These are phyloP conservation scores for Ophiostoma fasciatum DNA, from an alignment of 2,329 filamentous ascomycete genomes.

Conservation along the genomic window DNA sequence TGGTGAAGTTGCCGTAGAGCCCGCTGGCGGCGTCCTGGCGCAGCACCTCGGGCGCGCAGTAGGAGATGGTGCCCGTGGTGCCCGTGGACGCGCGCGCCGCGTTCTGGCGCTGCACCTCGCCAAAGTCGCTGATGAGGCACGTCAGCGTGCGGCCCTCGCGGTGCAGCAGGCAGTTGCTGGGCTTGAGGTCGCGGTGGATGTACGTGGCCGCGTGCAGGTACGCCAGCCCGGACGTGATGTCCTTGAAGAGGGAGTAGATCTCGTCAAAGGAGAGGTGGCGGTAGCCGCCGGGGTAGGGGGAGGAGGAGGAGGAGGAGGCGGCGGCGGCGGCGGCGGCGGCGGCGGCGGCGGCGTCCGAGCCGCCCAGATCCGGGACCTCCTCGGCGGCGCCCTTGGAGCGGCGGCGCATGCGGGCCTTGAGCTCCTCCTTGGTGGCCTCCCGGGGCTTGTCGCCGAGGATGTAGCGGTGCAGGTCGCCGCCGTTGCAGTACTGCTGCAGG, in stretches of 20 bases:
- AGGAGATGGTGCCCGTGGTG: constrained; percentile 90
- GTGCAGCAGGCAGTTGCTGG: constrained; percentile 86
- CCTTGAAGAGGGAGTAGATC: constrained; percentile 92
- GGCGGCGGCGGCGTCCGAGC: constrained; percentile 9
- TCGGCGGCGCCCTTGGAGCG: constrained; percentile 67
- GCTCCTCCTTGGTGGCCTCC: constrained; percentile 59
- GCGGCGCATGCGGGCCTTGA: constrained; percentile 77
- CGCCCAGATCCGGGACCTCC: constrained; percentile 32
- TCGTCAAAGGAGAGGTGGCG: constrained; percentile 59
- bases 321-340: not conserved
- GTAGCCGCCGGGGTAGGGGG: constrained; percentile 12
- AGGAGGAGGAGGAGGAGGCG: not conserved
- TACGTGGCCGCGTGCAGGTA: constrained; percentile 86
- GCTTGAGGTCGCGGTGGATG: constrained; percentile 91
- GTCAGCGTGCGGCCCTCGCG: constrained; percentile 53
- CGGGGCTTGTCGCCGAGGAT: constrained; percentile 55
- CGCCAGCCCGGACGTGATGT: constrained; percentile 82
- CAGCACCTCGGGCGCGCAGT: constrained; percentile 90
- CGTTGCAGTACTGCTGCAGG: constrained; percentile 92
- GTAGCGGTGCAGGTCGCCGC: constrained; percentile 78
- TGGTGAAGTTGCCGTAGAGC: constrained; percentile 80
- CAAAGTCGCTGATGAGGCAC: constrained; percentile 93
- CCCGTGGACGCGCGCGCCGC: constrained; percentile 76
- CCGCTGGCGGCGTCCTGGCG: constrained; percentile 50
- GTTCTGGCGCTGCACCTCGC: constrained; percentile 82